Conservation (phyloP, 345 rosid genomes). For the Durio zibethinus region DNA sequence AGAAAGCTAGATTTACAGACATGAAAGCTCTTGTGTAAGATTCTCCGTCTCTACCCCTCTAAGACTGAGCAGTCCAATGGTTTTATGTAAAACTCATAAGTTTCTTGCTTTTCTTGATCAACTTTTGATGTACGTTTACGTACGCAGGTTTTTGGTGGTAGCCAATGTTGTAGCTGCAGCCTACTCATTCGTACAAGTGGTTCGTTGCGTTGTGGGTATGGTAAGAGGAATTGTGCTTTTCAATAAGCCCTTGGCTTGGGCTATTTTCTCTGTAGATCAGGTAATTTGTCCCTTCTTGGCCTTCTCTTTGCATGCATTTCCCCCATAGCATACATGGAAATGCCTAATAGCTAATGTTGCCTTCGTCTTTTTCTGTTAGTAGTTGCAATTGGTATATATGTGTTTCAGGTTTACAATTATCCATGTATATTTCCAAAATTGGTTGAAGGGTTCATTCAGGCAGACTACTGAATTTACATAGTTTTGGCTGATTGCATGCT, state of each 20-base stretch:
- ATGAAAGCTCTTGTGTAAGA: constrained; percentile 93
- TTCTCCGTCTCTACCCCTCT: not conserved
- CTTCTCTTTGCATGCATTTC: constrained; percentile 5
- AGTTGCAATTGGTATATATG: not conserved
- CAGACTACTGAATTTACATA: not conserved
- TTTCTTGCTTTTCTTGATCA: not conserved
- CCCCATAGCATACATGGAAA: not conserved
- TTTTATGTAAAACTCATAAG: not conserved
- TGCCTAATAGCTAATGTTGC: not conserved
- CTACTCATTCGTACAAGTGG: constrained; percentile 69
- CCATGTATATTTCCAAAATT: not conserved
- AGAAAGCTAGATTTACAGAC: constrained; percentile 76
- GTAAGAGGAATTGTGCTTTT: constrained; percentile 60
- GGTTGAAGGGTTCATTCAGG: not conserved
- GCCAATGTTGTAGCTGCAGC: constrained; percentile 69
- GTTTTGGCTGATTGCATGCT: not conserved
- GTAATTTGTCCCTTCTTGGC: constrained; percentile 24
- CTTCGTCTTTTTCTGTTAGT: not conserved
- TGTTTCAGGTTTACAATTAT: not conserved
- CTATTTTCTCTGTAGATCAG: constrained; percentile 88
- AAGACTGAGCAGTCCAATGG: not conserved
- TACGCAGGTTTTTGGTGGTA: constrained; percentile 68
- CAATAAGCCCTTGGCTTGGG: constrained; percentile 81
- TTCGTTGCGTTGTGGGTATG: constrained; percentile 66
- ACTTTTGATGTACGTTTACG: not conserved